Conservation (phyloP, 2,329 filamentous ascomycete species). For the Fusarium tupiense region DNA sequence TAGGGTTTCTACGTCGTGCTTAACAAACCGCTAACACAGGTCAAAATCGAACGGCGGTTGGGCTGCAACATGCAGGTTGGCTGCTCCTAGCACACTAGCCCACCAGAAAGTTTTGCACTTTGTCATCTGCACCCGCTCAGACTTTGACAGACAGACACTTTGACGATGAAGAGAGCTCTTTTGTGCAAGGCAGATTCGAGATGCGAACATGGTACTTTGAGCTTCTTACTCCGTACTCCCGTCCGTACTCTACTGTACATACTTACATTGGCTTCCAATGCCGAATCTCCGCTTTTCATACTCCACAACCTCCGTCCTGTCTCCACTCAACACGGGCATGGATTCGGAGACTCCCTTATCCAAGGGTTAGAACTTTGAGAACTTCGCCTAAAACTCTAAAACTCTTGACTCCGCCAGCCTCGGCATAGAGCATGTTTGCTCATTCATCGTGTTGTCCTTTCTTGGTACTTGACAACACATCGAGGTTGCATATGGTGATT, state of each 20-base stretch:
- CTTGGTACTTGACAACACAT: conserved; percentile 6
- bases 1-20: conserved; percentile 17
- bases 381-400: conserved; percentile 42
- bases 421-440: conserved; percentile 8
- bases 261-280: neutral
- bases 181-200: neutral
- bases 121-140: neutral
- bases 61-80: conserved; percentile 12
- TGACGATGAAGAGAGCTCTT: neutral
- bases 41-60: neutral
- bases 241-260: neutral
- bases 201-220: neutral
- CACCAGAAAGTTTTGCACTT: conserved; percentile 25
- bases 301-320: conserved; percentile 3
- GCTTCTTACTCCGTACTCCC: neutral
- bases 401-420: conserved; percentile 5
- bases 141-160: neutral
- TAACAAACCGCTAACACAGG: neutral
- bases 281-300: conserved; percentile 4
- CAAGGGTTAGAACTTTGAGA: neutral
- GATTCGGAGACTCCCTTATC: neutral
- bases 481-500: neutral
- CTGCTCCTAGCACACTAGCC: neutral
- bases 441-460: neutral
- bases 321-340: conserved; percentile 3